Evolutionary conservation across 306 rosid species (phyloP).

Genomic region (Quillaja saponaria): DNA sequence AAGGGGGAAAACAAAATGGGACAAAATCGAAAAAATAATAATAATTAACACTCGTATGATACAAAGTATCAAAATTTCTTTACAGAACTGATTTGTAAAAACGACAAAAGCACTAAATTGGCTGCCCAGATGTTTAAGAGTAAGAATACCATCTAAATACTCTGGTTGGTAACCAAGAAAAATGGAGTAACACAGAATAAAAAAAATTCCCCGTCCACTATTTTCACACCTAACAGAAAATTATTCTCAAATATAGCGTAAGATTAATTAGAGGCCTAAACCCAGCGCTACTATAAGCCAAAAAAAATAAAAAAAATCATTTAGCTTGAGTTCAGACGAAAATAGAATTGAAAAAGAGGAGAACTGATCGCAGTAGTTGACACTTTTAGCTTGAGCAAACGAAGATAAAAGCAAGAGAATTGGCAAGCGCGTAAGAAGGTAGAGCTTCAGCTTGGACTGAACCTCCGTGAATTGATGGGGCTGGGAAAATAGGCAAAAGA

Average conservation of each 20-base stretch:
- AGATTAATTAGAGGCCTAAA: not conserved
- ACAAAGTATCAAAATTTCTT: conserved; percentile 5
- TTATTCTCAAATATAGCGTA: not conserved
- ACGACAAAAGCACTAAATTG: not conserved
- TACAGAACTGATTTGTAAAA: not conserved
- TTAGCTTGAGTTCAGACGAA: not conserved
- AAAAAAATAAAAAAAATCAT: not conserved
- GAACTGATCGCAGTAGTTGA: conserved; percentile 66
- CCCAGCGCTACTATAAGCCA: not conserved
- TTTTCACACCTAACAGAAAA: not conserved
- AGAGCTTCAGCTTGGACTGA: conserved; percentile 33
- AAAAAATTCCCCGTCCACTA: too few relatives aligned
- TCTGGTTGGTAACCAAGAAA: too few relatives aligned
- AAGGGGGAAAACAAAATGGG: not conserved
- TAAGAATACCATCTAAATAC: too few relatives aligned
- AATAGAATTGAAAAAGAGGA: conserved; percentile 3
- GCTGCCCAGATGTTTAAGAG: too few relatives aligned
- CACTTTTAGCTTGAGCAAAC: conserved; percentile 40
- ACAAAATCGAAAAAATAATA: not conserved
- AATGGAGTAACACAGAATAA: too few relatives aligned
- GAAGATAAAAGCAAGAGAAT: conserved; percentile 35
- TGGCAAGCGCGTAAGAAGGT: conserved; percentile 41
- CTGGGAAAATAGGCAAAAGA: too few relatives aligned
- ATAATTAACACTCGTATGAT: not conserved
- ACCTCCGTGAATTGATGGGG: conserved; percentile 57